phyloP scores from a whole-genome alignment of 306 rosid species.

The Sophora flavescens region DNA sequence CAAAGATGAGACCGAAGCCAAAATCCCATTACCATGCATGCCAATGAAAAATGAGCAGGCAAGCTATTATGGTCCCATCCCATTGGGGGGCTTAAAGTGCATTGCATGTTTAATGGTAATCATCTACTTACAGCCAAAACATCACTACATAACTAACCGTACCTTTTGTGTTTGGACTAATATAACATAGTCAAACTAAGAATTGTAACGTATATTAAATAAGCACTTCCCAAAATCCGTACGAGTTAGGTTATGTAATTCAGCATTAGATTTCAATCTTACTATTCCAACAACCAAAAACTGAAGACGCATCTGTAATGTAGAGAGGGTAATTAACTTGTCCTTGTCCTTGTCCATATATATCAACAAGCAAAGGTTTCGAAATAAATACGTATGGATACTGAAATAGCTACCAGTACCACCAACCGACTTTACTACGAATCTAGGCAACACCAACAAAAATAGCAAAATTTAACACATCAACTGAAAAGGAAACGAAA shows the following conservation, averaged over 20 bases:
- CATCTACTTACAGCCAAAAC: neutral
- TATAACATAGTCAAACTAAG: constrained; percentile 6
- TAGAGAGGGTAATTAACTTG: neutral
- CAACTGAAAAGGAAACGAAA: neutral
- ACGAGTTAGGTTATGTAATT: constrained; percentile 7
- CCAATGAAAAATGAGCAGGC: neutral
- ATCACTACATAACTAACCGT: neutral
- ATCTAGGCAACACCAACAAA: neutral
- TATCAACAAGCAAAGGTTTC: constrained; percentile 7
- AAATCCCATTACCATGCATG: neutral
- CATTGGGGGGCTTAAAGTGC: constrained; percentile 3
- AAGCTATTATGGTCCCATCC: constrained; percentile 18
- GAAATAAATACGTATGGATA: neutral
- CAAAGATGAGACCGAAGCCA: neutral
- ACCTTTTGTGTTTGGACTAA: neutral
- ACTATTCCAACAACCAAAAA: constrained; percentile 25
- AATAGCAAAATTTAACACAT: neutral
- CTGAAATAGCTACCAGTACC: neutral
- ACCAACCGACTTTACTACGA: neutral
- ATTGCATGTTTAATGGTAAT: neutral
- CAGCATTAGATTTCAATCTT: neutral
- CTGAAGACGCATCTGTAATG: neutral
- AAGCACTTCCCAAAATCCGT: constrained; percentile 15
- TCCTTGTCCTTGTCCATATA: constrained; percentile 39
- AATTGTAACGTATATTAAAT: neutral